Evolutionary conservation across 1,284 basidiomycete genomes (phyloP), one percentile per base, ranked within the genome.

Genomic region (Ganoderma lingzhi): DNA sequence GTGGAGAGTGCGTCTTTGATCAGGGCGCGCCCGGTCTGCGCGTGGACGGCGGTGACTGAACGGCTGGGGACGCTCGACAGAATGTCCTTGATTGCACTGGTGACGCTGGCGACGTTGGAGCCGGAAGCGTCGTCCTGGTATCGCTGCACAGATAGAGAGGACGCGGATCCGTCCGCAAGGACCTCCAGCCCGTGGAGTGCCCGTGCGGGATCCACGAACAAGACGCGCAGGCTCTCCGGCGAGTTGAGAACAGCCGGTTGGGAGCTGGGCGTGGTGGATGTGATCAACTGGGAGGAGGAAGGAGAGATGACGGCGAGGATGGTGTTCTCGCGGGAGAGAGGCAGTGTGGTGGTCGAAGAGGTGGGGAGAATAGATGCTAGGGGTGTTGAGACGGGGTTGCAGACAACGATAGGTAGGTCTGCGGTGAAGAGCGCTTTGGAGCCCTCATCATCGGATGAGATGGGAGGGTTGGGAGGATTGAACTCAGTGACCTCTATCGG

Each of bases 41-140:
- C 73, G 56, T 79, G 80, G 37, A 82, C 71, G 56, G 67, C 67
- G 32, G 63, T 48, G n/a, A 74, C 53, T 19, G 73, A 66, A 2
- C 63, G 28, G 35, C 35, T 53, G 17, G 69, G 58, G 6, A 45
- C 28, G 3, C 73, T 64, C 0, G 67, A 63, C 2, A 89, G 74
- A 51, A 82, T 74, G 6, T 76, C 74, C 41, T 80, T 78, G 30
- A 93, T 76, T 2, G 82, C 75, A 9, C 79, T 71, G 2, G 82
- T 82, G 51, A 93, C 84, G 35, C 79, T 75, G 19, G 88, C 84
- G 23, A 93, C 77, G n/a, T 83, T 82, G 17, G 92, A 93, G 14
- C 80, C 84, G 23, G 86, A 76, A 66, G 86, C 87, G n/a, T 88
- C 85, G 70, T 87, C 84, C 76, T 92, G 90, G 77, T 89, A 94